These are phyloP conservation scores for Neonectria faginata DNA, from an alignment of 2,329 filamentous ascomycete species.

Conservation along the genomic window DNA sequence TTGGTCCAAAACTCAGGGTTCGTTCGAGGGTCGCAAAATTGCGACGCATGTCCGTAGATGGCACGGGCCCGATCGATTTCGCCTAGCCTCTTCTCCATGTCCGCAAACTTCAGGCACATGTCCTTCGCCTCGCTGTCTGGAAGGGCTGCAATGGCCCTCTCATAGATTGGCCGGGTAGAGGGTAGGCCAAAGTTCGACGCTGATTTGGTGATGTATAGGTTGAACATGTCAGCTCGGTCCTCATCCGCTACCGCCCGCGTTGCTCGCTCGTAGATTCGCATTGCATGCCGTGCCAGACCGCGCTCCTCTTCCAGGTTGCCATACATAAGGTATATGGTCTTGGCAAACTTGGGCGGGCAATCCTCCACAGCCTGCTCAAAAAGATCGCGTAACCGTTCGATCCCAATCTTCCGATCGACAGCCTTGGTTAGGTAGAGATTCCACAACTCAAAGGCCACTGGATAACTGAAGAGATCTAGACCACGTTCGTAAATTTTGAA, in stretches of 20 bases:
- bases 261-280: conserved; percentile 98
- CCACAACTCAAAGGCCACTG: conserved; percentile 98
- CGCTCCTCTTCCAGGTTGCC: conserved; percentile 96
- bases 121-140: conserved; percentile 93
- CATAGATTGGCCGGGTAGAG: conserved; percentile 94
- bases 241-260: conserved; percentile 95
- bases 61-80: conserved; percentile 95
- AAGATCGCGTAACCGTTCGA: conserved; percentile 91
- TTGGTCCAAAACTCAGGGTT: conserved; percentile 93
- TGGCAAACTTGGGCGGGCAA: conserved; percentile 95
- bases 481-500: conserved; percentile 98
- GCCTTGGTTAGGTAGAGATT: conserved; percentile 98
- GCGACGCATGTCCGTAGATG: conserved; percentile 95
- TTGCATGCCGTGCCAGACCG: conserved; percentile 92
- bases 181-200: conserved; percentile 97
- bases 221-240: conserved; percentile 96
- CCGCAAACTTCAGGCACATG: conserved; percentile 99
- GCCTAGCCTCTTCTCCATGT: conserved; percentile 91
- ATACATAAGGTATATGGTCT: conserved; percentile 97
- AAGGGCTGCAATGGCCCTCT: conserved; percentile 92
- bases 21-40: conserved; percentile 96
- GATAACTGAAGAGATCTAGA: conserved; percentile 97
- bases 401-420: conserved; percentile 94
- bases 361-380: conserved; percentile 98
- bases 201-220: conserved; percentile 99